Percentiles rank a stretch among this genome's conserved stretches.
Evolutionary conservation across 73 alveolate species (phyloP).

Genomic region (Paramecium pentaurelia): DNA sequence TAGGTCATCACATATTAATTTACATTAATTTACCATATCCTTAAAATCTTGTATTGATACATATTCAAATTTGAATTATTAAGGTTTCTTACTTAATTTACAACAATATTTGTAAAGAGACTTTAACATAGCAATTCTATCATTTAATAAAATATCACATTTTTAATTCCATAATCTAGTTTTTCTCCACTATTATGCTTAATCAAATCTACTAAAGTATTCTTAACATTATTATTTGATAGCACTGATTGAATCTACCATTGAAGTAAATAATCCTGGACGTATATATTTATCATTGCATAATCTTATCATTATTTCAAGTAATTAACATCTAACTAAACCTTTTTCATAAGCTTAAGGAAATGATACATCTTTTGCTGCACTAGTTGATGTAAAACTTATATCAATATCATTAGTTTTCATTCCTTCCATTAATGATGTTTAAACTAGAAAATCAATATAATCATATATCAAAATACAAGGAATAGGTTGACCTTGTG

Average conservation of each 20-base stretch:
- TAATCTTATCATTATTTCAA: slow-evolving; percentile 33
- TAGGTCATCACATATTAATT: background rate
- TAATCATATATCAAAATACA: background rate
- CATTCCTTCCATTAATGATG: background rate
- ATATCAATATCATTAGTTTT: background rate
- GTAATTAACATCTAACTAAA: slow-evolving; percentile 34
- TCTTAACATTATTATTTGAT: background rate
- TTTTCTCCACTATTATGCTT: slow-evolving; percentile 33
- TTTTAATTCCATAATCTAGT: slow-evolving; percentile 10
- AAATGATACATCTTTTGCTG: background rate
- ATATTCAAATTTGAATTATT: background rate
- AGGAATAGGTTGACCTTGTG: background rate
- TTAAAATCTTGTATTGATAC: background rate
- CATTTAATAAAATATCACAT: background rate
- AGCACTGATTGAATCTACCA: background rate
- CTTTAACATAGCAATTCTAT: background rate
- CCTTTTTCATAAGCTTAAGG: slow-evolving; percentile 45
- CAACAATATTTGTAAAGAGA: background rate
- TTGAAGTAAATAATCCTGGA: background rate
- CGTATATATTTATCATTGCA: slow-evolving; percentile 25
- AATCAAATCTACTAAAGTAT: background rate
- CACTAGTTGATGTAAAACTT: slow-evolving; percentile 1
- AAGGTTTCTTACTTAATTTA: slow-evolving; percentile 1
- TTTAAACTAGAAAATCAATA: background rate
- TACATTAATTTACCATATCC: background rate